phyloP scores from a whole-genome alignment of 1,284 basidiomycete genomes.

The Cutaneotrichosporon mucoides region DNA sequence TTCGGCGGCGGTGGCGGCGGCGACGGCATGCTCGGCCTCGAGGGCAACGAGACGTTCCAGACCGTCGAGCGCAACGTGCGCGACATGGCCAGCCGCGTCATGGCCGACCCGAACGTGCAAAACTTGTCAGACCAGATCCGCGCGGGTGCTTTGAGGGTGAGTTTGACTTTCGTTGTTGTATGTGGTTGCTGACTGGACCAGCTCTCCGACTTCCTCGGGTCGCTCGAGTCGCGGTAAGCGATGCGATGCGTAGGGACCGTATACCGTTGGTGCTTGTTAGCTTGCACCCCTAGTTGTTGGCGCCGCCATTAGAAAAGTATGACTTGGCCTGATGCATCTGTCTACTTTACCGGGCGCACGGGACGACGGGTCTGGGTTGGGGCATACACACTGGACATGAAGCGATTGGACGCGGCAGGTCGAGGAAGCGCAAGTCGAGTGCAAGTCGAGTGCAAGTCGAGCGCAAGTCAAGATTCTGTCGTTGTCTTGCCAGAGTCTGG shows the following conservation, averaged over 20 bases:
- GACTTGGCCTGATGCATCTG: neutral
- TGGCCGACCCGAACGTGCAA: constrained; percentile 88
- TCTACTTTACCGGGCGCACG: neutral
- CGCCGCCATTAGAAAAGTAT: neutral
- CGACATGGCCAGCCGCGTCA: constrained; percentile 70
- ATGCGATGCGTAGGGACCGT: neutral
- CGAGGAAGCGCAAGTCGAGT: too few species aligned
- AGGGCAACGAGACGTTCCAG: constrained; percentile 61
- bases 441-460: too few species aligned
- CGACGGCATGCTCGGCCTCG: constrained; percentile 59
- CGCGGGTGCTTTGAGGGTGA: constrained; percentile 76
- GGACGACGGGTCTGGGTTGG: too few species aligned
- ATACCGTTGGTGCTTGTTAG: neutral
- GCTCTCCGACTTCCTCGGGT: constrained; percentile 73
- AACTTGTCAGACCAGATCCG: constrained; percentile 78
- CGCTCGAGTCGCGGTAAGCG: constrained; percentile 35
- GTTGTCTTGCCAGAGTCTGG: too few species aligned
- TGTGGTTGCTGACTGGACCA: constrained; percentile 31
- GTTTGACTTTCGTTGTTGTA: constrained; percentile 21
- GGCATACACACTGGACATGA: too few species aligned
- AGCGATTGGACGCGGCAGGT: too few species aligned
- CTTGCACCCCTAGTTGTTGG: neutral
- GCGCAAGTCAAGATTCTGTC: too few species aligned
- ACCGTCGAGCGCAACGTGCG: constrained; percentile 69
- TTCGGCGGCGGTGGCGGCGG: constrained; percentile 49